Conservation (phyloP, 352 stramenopile species). For the Globisporangium viniferum region DNA sequence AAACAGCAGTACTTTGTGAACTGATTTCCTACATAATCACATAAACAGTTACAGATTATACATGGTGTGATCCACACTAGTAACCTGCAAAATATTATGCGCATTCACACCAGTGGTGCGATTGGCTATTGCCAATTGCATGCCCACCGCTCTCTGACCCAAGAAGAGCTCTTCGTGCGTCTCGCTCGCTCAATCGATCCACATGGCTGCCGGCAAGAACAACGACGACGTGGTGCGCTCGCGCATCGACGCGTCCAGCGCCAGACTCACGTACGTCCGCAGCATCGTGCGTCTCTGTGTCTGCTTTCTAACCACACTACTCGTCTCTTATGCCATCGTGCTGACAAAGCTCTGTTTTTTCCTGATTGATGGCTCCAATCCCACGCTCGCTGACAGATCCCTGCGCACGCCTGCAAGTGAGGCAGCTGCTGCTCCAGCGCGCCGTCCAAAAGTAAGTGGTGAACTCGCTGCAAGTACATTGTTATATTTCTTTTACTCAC, state of each 20-base stretch:
- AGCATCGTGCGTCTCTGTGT: not conserved
- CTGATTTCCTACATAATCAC: not conserved
- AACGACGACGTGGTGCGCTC: constrained; percentile 50
- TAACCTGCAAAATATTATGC: not conserved
- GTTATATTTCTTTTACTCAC: not conserved
- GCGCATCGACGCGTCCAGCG: constrained; percentile 67
- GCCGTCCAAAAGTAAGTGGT: constrained; percentile 45
- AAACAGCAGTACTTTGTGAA: not conserved
- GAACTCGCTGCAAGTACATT: not conserved
- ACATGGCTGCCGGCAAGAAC: constrained; percentile 42
- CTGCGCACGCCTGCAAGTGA: constrained; percentile 40
- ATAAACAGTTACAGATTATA: not conserved
- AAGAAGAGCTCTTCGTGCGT: constrained; percentile 1
- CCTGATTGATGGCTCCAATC: not conserved
- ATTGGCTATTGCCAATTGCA: constrained; percentile 3
- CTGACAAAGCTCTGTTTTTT: not conserved
- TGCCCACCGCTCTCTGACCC: not conserved
- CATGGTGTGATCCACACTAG: not conserved
- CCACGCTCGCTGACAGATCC: constrained; percentile 29
- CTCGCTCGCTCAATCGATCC: not conserved
- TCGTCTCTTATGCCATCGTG: not conserved
- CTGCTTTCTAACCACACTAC: not conserved
- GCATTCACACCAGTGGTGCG: constrained; percentile 12
- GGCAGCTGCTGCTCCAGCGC: constrained; percentile 31
- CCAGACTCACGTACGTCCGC: constrained; percentile 53